Conservation (phyloP, 345 rosid genomes). For the Raphanus raphanistrum region DNA sequence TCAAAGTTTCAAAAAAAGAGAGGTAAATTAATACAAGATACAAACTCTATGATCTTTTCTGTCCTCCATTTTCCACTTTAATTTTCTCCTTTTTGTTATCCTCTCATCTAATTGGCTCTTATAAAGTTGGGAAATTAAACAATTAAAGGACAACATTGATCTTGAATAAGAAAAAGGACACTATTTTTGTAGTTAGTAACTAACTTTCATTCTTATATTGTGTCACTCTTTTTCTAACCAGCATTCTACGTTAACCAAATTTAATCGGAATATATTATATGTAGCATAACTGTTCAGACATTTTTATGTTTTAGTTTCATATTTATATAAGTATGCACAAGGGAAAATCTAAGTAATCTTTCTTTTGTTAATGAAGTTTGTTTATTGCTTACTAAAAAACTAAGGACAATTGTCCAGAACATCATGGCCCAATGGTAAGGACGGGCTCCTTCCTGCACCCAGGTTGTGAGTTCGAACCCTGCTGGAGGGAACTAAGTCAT, state of each 20-base stretch:
- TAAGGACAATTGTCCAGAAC: too few relatives aligned
- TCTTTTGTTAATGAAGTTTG: too few relatives aligned
- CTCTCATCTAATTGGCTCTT: constrained; percentile 26
- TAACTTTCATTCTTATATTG: constrained; percentile 20
- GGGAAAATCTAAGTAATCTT: too few relatives aligned
- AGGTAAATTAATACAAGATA: neutral
- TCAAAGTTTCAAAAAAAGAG: too few relatives aligned
- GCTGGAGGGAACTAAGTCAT: too few relatives aligned
- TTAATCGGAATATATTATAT: neutral
- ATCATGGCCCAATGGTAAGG: too few relatives aligned
- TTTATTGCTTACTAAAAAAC: too few relatives aligned
- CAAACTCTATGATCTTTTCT: constrained; percentile 30
- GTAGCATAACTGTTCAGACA: neutral
- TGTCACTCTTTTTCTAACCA: neutral
- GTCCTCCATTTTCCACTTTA: constrained; percentile 15
- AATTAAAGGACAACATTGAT: too few relatives aligned
- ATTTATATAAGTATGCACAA: too few relatives aligned
- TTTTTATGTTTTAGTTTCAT: too few relatives aligned
- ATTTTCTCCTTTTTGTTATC: neutral
- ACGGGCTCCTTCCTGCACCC: too few relatives aligned
- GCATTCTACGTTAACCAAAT: neutral
- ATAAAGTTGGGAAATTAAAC: constrained; percentile 25
- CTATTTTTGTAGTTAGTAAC: constrained; percentile 17
- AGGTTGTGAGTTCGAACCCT: too few relatives aligned
- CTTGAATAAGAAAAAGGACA: neutral